phyloP scores from a whole-genome alignment of 2,329 filamentous ascomycete species.

The Metarhizium rileyi region DNA sequence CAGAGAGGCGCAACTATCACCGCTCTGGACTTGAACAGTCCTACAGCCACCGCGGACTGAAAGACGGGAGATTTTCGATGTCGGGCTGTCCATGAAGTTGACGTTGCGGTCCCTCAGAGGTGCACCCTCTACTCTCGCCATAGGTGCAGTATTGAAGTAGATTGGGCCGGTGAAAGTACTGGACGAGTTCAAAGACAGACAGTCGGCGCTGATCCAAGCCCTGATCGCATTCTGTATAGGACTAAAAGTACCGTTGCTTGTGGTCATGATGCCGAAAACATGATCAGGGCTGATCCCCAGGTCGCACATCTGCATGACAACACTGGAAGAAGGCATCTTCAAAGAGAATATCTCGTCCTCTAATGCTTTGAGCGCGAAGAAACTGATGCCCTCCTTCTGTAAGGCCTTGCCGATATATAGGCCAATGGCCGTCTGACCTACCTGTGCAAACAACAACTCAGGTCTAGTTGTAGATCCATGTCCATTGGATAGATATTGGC shows the following conservation, averaged over 20 bases:
- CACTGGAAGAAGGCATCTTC: constrained; percentile 17
- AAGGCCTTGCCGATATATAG: constrained; percentile 26
- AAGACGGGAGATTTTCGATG: not conserved
- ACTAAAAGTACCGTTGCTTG: constrained; percentile 21
- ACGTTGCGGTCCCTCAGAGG: not conserved
- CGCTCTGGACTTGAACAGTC: constrained; percentile 2
- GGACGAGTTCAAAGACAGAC: constrained; percentile 15
- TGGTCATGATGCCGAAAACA: constrained; percentile 23
- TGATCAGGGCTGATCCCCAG: constrained; percentile 15
- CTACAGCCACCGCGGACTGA: not conserved
- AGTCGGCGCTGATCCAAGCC: constrained; percentile 19
- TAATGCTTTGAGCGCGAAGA: constrained; percentile 15
- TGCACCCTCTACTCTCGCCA: not conserved
- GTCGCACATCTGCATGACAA: constrained; percentile 14
- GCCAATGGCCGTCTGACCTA: constrained; percentile 18
- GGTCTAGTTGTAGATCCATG: constrained; percentile 12
- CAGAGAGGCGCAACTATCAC: constrained; percentile 16
- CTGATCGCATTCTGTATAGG: constrained; percentile 20
- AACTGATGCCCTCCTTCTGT: constrained; percentile 16
- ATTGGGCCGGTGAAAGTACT: constrained; percentile 10
- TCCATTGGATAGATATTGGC: constrained; percentile 18
- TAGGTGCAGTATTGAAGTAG: constrained; percentile 15
- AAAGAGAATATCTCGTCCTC: constrained; percentile 13
- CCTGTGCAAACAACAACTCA: constrained; percentile 21
- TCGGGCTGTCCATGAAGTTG: not conserved